Base-by-base conservation (phyloP, 805 yeast genomes). In the Jamesozyma piceae region DNA sequence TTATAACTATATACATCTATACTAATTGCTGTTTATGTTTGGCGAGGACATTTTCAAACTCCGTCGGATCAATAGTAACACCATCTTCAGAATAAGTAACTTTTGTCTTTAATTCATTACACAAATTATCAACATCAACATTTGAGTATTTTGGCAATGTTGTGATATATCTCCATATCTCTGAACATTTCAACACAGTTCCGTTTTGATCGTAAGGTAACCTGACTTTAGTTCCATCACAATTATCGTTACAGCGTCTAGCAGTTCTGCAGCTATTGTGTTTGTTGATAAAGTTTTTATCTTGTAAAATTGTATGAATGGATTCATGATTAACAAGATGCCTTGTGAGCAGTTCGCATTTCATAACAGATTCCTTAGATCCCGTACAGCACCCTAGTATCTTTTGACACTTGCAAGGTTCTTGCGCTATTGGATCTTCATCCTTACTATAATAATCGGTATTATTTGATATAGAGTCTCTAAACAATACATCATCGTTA, bases 41-140 rank as follows among this genome's bases (percentile, higher is more conserved):
- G 21, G 5, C 15, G 9, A 39, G 19, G 18, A 66, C 69, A 29
- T 69, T 66, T 47, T 80, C 78, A 17, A 88, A 84, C 55, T 87
- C 95, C 22, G 68, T 59, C 44, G 79, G 79, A 45, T 80, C 78
- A 30, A 89, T 73, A 30, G 89, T 88, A 27, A 80, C 24, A 6
- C 96, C 96, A 38, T 70, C 64, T 55, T 86, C 95, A 13, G 90
- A 79, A 66, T 96, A 88, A 64, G 83, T 85, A 10, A 95, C 96
- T 70, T 87, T 88, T 33, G 77, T 64, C 60, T 88, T 82, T 59
- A 89, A 71, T 65, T 89, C 96, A 32, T 64, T 57, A 69, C 97
- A 89, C 59, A 89, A 72, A 2, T 92, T 88, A 57, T 88, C 95
- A 48, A 89, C 86, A 60, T 89, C 96, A 40, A 88, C 71, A 41